phyloP scores from a whole-genome alignment of 202 grass and related monocot species.

The Brachypodium distachyon region DNA sequence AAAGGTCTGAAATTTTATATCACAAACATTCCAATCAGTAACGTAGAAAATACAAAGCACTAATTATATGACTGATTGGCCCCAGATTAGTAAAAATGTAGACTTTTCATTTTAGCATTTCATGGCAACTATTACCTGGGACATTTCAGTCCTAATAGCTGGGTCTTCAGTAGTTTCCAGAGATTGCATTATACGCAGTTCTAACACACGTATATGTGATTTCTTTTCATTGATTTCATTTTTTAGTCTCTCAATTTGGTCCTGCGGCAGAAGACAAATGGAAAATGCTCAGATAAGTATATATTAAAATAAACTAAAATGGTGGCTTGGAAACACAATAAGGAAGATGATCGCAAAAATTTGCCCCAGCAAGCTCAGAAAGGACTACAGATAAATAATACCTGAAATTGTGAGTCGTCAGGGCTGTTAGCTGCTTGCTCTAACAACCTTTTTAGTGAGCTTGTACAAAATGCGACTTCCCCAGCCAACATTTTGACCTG shows the following conservation, averaged over 20 bases:
- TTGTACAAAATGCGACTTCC: constrained; percentile 90
- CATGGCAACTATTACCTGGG: constrained; percentile 51
- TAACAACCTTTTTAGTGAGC: constrained; percentile 86
- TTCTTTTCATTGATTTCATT: constrained; percentile 89
- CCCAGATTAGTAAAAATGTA: not conserved
- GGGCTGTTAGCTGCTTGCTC: constrained; percentile 68
- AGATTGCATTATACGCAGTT: constrained; percentile 76
- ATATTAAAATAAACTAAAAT: not conserved
- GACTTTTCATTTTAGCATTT: not conserved
- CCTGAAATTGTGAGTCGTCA: constrained; percentile 62
- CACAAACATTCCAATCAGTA: not conserved
- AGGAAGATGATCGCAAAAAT: not conserved
- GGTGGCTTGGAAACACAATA: not conserved
- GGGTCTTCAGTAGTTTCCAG: constrained; percentile 57
- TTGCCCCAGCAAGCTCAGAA: not conserved
- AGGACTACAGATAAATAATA: constrained; percentile 24
- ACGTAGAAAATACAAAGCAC: not conserved
- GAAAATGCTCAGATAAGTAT: constrained; percentile 6
- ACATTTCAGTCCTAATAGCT: constrained; percentile 51
- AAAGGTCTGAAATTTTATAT: constrained; percentile 53
- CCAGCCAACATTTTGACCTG: constrained; percentile 95
- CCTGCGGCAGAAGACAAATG: constrained; percentile 29
- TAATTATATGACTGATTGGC: not conserved
- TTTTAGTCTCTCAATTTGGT: constrained; percentile 75
- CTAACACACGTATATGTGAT: constrained; percentile 77